Conservation (phyloP, 148 eudicot species). For the Arbutus unedo region DNA sequence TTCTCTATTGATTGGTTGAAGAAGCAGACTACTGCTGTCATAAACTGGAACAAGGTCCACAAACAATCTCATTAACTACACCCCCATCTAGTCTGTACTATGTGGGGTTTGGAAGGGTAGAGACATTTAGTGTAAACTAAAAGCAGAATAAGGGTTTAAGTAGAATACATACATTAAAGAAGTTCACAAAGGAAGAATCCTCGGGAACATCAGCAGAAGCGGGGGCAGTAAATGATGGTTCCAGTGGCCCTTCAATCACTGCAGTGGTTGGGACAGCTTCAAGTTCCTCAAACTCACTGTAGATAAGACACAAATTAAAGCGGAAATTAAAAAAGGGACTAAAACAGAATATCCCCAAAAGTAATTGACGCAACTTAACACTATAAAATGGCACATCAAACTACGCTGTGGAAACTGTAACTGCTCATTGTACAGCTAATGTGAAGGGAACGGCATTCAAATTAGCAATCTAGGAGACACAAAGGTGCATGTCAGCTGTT, state of each 20-base stretch:
- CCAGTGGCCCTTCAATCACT: slow-evolving; percentile 54
- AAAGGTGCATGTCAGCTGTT: background rate
- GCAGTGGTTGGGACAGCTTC: slow-evolving; percentile 55
- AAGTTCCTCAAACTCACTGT: slow-evolving; percentile 71
- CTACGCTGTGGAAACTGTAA: background rate
- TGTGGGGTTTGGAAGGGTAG: background rate
- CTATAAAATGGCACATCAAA: background rate
- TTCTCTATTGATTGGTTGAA: background rate
- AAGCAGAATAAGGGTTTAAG: background rate
- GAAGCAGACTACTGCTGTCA: background rate
- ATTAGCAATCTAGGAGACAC: background rate
- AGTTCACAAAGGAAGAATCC: slow-evolving; percentile 48
- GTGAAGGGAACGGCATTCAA: background rate
- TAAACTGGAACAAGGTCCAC: background rate
- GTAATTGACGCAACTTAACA: background rate
- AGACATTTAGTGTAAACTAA: background rate
- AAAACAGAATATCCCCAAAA: background rate
- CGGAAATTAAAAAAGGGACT: slow-evolving; percentile 3
- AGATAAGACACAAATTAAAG: slow-evolving; percentile 9
- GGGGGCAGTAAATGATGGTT: slow-evolving; percentile 42
- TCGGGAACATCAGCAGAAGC: slow-evolving; percentile 38
- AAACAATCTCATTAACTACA: background rate
- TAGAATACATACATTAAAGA: slow-evolving; percentile 50
- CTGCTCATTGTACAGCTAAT: background rate
- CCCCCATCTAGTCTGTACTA: background rate